Evolutionary conservation across 2,329 filamentous ascomycete species (phyloP).

Genomic region (Trichoderma sp.): DNA sequence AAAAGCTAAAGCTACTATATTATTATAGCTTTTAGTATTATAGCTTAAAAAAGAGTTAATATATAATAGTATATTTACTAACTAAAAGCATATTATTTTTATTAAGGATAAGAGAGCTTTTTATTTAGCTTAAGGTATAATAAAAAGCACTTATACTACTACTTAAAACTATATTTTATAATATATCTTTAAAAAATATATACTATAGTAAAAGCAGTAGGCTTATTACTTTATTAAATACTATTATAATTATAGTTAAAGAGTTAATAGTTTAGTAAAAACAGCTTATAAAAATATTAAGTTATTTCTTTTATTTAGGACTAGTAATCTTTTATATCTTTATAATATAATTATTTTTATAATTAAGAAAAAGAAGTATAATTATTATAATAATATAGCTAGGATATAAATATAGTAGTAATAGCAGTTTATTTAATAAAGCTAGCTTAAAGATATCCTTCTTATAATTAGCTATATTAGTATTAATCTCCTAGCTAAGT

Average conservation of each 20-base stretch:
- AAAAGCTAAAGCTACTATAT: not conserved
- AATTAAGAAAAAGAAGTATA: not conserved
- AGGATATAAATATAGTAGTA: not conserved
- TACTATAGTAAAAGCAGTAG: not conserved
- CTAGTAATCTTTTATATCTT: not conserved
- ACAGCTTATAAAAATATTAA: not conserved
- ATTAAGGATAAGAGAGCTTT: not conserved
- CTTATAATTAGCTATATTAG: not conserved
- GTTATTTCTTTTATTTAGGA: not conserved
- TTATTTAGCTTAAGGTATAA: not conserved
- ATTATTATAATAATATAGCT: not conserved
- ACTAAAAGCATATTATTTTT: not conserved
- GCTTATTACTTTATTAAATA: slow-evolving; percentile 1
- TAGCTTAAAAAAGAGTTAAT: not conserved
- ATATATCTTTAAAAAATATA: not conserved
- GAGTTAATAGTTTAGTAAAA: not conserved
- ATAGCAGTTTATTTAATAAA: not conserved
- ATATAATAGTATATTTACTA: not conserved
- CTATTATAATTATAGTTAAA: not conserved
- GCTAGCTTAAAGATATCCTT: not conserved
- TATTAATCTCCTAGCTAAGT: not conserved
- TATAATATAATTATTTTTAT: not conserved
- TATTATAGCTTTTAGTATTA: not conserved
- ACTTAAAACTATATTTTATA: not conserved
- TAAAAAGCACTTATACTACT: not conserved